Base-by-base conservation (phyloP, 2,329 filamentous ascomycete genomes). In the Cladophialophora bantiana region DNA sequence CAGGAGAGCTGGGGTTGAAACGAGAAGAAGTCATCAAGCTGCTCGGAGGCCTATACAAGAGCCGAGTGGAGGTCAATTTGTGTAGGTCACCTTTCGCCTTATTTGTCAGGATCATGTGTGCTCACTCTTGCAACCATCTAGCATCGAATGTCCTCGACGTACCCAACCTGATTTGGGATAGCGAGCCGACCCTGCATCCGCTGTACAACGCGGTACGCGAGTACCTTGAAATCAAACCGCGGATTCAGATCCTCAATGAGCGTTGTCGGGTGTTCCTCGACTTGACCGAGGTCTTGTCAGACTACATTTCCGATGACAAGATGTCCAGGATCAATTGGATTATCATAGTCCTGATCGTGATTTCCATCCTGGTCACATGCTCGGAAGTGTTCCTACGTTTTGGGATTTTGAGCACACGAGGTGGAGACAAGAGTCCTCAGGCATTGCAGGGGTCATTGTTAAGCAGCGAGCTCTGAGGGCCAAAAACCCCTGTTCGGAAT, bases 101-200 rank as follows among this genome's bases (percentile, higher is more conserved):
- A 34, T 50, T 48, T 35, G n/a, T 32, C 35, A 12, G 26, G 36
- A 26, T 56, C n/a, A 54, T 26, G 18, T 62, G 36, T 58, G 65
- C 67, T 40, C 10, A 67, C 65, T 26, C n/a, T 50, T 18, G 31
- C 32, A 7, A 26, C 40, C 15, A 58, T 60, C 50, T 72, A 96
- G 93, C 93, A 67, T 96, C 92, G 20, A 98, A 98, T 76, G 94
- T 97, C 77, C 90, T 97, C 65, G 94, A 97, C 78, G 93, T 96
- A 0, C 94, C 94, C 68, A 96, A 94, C 77, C 97, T 97, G 85
- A 96, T 98, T 85, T 99, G 95, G 95, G 94, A 98, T 78, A 92
- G 92, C 10, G 95, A 99, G 77, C 95, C 95, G 18, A 97, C 93
- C 0, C 85, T 99, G 0, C 93, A 97, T 77, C 95, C 95, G 0